phyloP scores from a whole-genome alignment of 2,329 filamentous ascomycete species.

The Zymoseptoria tritici region DNA sequence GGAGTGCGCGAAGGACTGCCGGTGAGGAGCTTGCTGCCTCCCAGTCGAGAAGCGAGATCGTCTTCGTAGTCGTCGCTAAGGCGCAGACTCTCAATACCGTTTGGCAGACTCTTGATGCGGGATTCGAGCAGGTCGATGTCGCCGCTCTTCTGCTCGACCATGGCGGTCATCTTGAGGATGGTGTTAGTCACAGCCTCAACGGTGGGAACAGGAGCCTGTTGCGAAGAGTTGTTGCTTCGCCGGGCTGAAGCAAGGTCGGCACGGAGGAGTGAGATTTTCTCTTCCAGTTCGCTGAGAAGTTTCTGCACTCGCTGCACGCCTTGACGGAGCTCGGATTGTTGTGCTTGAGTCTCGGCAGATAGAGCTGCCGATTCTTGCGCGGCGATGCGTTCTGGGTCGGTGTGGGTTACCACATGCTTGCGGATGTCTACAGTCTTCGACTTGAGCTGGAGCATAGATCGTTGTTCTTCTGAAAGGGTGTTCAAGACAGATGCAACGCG shows the following conservation, averaged over 20 bases:
- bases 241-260: conserved; percentile 61
- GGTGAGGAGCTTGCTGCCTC: conserved; percentile 21
- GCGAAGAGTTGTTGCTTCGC: conserved; percentile 26
- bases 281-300: conserved; percentile 69
- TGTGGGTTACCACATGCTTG: conserved; percentile 62
- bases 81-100: conserved; percentile 24
- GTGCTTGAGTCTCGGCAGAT: conserved; percentile 72
- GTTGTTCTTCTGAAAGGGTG: conserved; percentile 56
- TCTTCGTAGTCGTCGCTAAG: conserved; percentile 29
- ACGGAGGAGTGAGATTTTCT: conserved; percentile 69
- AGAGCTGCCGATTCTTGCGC: conserved; percentile 63
- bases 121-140: conserved; percentile 86
- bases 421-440: conserved; percentile 71
- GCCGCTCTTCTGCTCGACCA: conserved; percentile 84
- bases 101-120: conserved; percentile 65
- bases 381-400: conserved; percentile 61
- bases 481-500: conserved; percentile 62
- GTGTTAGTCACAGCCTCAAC: conserved; percentile 89
- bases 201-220: conserved; percentile 55
- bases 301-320: conserved; percentile 68
- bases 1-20: conserved; percentile 32
- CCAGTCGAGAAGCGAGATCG: conserved; percentile 25
- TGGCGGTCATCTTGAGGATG: conserved; percentile 82
- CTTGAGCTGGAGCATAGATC: conserved; percentile 64
- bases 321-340: conserved; percentile 75